Conservation (phyloP, 192 early-diverging fungal genomes). For the Linnemannia elongata region DNA sequence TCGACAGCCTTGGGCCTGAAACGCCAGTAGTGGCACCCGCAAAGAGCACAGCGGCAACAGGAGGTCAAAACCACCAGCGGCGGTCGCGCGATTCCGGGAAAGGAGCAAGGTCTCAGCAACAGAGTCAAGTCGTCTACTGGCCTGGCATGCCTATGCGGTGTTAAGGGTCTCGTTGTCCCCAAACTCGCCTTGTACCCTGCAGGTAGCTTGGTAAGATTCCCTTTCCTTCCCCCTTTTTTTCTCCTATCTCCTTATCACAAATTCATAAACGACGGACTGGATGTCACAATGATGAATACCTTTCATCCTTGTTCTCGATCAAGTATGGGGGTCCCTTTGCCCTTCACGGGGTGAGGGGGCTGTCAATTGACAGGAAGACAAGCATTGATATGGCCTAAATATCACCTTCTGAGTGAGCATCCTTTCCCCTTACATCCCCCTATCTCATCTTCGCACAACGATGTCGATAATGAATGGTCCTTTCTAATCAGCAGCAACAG, state of each 20-base stretch:
- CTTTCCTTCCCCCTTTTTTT: not conserved
- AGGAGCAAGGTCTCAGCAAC: not conserved
- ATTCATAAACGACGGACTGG: not conserved
- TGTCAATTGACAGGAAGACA: conserved; percentile 26
- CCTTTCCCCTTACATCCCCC: not conserved
- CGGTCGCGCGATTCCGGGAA: not conserved
- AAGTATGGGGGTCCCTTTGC: not conserved
- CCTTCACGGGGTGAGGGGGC: not conserved
- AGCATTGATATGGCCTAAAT: conserved; percentile 40
- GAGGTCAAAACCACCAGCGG: not conserved
- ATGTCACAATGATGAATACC: conserved; percentile 51
- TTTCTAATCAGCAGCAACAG: not conserved
- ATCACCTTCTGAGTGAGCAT: conserved; percentile 44
- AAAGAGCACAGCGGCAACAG: not conserved
- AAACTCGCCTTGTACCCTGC: not conserved
- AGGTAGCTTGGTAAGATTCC: conserved; percentile 13
- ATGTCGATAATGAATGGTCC: not conserved
- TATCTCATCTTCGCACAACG: not conserved
- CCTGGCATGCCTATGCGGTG: conserved; percentile 46
- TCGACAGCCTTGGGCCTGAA: conserved; percentile 27
- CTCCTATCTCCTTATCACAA: not conserved
- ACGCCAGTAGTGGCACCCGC: not conserved
- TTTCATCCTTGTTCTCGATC: conserved; percentile 54
- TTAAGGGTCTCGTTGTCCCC: not conserved
- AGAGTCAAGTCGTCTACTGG: conserved; percentile 32